Evolutionary conservation across 2,329 filamentous ascomycete genomes (phyloP), one percentile per base, ranked within the genome.

Genomic region (Aspergillus brunneoviolaceus): DNA sequence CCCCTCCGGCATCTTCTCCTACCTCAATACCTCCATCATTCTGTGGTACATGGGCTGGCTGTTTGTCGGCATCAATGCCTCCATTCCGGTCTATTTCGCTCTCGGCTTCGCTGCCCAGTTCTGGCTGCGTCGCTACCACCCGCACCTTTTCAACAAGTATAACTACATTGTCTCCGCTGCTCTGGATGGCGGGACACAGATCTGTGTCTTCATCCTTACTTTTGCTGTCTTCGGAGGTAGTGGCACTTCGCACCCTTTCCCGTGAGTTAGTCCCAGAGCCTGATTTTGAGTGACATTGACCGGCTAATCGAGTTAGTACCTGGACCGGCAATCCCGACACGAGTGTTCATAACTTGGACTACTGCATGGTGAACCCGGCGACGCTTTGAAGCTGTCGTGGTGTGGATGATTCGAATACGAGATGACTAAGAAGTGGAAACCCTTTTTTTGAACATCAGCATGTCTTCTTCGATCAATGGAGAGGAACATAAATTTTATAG

Each of bases 171-270:
- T 61, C 10, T 54, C 51, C 16, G 60, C 56, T 1, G 60, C 60
- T 4, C 12, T 61, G 21, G 60, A 61, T 6, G 60, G 60, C 2
- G 60, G 56, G 0, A 55, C 56, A 1, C 60, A 59, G 42, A 45
- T 59, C 25, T 48, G 54, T 31, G 50, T 61, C 9, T 61, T 61
- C 11, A 53, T 61, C 25, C 52, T 61, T 14, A 59, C 60, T 10
- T 61, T 61, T 51, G 60, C 60, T 1, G 60, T 61, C 11, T 51
- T 61, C 6, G 60, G 60, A 2, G 60, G 56, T 0, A 59, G 60
- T 59, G 60, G 60, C 0, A 49, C 42, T 2, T 52, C 52, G 12
- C 27, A 58, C 42, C 51, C 60, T 12, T 61, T 61, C 25, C 60
- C 60, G 23, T 55, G 42, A 33, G 39, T 55, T 55, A 3, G 1